Conservation (phyloP, 345 rosid genomes). For the Eutrema japonicum region DNA sequence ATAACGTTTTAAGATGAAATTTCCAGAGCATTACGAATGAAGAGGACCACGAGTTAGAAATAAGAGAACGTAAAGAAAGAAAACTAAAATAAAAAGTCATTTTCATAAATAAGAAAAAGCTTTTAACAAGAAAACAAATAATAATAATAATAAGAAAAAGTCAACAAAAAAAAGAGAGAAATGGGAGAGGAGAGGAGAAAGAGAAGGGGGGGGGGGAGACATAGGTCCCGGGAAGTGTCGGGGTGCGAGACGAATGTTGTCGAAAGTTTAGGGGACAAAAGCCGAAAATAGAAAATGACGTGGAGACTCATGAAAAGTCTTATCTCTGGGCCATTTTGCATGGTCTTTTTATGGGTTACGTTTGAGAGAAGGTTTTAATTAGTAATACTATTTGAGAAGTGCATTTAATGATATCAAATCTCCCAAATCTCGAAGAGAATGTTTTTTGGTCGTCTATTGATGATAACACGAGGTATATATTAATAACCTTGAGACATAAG, state of each 20-base stretch:
- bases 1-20: slow-evolving; percentile 28
- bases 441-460: slow-evolving; percentile 42
- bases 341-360: slow-evolving; percentile 42
- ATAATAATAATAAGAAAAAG: no score
- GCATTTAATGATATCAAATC: slow-evolving; percentile 41
- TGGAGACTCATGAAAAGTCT: slow-evolving; percentile 45
- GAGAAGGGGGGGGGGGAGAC: slow-evolving; percentile 45
- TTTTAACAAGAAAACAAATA: no score
- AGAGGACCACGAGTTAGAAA: slow-evolving; percentile 42
- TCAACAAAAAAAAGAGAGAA: neutral
- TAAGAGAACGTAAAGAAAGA: neutral
- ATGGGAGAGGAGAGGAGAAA: slow-evolving; percentile 29
- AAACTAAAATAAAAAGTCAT: slow-evolving; percentile 18
- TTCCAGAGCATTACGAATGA: slow-evolving; percentile 25
- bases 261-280: slow-evolving; percentile 63
- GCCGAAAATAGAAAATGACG: slow-evolving; percentile 57
- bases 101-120: slow-evolving; percentile 14
- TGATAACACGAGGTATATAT: slow-evolving; percentile 21
- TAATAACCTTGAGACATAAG: slow-evolving; percentile 31
- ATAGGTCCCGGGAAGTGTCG: slow-evolving; percentile 68
- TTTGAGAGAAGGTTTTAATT: slow-evolving; percentile 27
- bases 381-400: slow-evolving; percentile 15
- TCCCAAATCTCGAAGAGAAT: slow-evolving; percentile 44
- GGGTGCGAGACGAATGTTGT: slow-evolving; percentile 63
- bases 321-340: slow-evolving; percentile 34